Conservation (phyloP, 139 green algal genomes). For the Tetradesmus obliquus region DNA sequence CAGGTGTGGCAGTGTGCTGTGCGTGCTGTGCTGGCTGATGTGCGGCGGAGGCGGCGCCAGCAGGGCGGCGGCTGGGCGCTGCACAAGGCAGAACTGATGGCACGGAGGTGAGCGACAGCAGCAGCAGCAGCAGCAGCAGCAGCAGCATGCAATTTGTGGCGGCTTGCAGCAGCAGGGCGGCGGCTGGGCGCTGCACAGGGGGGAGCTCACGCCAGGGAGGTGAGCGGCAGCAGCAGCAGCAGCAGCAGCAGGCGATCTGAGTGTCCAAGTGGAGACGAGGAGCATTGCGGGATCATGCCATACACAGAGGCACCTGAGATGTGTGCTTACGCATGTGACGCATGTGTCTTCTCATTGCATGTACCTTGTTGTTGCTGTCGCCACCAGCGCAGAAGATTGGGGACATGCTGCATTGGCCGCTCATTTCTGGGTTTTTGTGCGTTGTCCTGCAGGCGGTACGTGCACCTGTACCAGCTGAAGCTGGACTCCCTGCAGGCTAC, state of each 20-base stretch:
- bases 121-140: background rate
- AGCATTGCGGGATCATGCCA: too few species aligned
- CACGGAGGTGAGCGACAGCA: slow-evolving; percentile 15
- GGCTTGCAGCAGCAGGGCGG: too few species aligned
- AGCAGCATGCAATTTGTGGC: too few species aligned
- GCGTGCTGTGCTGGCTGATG: slow-evolving; percentile 53
- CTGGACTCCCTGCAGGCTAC: slow-evolving; percentile 49
- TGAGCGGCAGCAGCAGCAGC: background rate
- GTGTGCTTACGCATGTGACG: too few species aligned
- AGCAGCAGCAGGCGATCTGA: background rate
- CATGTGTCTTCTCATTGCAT: background rate
- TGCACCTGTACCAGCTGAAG: slow-evolving; percentile 54
- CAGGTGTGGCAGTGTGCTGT: slow-evolving; percentile 69
- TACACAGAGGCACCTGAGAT: too few species aligned
- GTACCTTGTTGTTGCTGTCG: background rate
- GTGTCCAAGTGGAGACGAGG: too few species aligned
- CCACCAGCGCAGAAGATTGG: background rate
- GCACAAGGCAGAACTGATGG: background rate
- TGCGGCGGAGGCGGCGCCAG: slow-evolving; percentile 29
- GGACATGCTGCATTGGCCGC: background rate
- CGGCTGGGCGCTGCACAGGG: too few species aligned
- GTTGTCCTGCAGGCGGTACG: slow-evolving; percentile 31
- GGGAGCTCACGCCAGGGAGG: too few species aligned
- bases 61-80: slow-evolving; percentile 4
- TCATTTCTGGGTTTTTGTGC: background rate